A percentile compares a stretch with the other conserved stretches of the same genome.
phyloP scores from a whole-genome alignment of 208 protist species.

The Perkinsela sp. region DNA sequence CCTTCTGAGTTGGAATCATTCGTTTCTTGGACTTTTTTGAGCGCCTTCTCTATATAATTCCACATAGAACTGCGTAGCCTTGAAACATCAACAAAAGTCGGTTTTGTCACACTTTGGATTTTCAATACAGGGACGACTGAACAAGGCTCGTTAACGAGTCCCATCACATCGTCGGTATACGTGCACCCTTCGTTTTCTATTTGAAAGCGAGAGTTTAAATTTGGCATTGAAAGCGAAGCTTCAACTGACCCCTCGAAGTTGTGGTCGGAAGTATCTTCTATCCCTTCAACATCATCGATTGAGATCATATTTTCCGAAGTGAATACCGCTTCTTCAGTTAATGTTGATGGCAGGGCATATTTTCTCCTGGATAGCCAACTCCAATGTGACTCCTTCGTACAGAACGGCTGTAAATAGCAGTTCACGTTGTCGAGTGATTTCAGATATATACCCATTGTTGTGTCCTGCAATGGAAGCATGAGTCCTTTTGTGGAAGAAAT shows the following conservation, averaged over 20 bases:
- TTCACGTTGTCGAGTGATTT: neutral
- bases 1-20: neutral
- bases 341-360: neutral
- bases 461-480: too few relatives aligned
- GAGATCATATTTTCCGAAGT: too few relatives aligned
- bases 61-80: constrained; percentile 40
- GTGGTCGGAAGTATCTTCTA: too few relatives aligned
- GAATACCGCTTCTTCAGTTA: too few relatives aligned
- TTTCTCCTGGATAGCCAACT: neutral
- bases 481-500: too few relatives aligned
- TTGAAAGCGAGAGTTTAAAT: too few relatives aligned
- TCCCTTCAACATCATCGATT: too few relatives aligned
- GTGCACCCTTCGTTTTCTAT: too few relatives aligned
- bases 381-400: neutral
- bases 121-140: neutral
- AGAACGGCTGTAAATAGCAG: neutral
- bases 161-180: neutral
- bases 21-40: neutral
- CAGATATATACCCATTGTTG: too few relatives aligned
- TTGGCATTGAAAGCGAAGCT: too few relatives aligned
- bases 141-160: neutral
- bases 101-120: constrained; percentile 10
- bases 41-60: constrained; percentile 4
- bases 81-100: constrained; percentile 49
- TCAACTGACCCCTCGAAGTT: too few relatives aligned